phyloP scores from a whole-genome alignment of 139 green algal genomes.

The Ettlia oleoabundans region DNA sequence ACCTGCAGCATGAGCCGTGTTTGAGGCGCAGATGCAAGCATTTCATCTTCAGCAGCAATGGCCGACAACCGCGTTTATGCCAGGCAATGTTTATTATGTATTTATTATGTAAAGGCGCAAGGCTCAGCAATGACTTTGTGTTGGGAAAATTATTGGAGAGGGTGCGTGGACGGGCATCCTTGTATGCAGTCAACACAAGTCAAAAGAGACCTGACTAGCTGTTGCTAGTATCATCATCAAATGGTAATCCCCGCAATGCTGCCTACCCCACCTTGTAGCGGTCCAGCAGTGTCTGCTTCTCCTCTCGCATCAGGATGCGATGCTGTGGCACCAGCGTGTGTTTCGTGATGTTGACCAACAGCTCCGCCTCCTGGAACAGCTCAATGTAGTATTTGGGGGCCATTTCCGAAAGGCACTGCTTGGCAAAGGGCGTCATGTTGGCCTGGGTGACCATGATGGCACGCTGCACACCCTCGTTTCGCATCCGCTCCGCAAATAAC shows the following conservation, averaged over 20 bases:
- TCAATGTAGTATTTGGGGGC: constrained; percentile 88
- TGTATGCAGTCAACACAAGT: too few relatives aligned
- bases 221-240: too few relatives aligned
- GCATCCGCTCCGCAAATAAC: constrained; percentile 90
- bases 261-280: constrained; percentile 72
- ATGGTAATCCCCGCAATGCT: not conserved
- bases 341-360: constrained; percentile 98
- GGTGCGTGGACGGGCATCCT: too few relatives aligned
- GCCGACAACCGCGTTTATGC: too few relatives aligned
- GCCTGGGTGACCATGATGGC: constrained; percentile 88
- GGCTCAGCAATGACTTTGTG: too few relatives aligned
- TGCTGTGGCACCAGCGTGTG: constrained; percentile 94
- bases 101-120: too few relatives aligned
- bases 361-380: constrained; percentile 47
- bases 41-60: too few relatives aligned
- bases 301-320: constrained; percentile 79
- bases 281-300: constrained; percentile 91
- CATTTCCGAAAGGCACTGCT: constrained; percentile 73
- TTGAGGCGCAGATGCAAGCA: not conserved
- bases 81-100: too few relatives aligned
- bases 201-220: too few relatives aligned
- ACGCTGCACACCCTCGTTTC: constrained; percentile 76
- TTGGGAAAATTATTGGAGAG: too few relatives aligned
- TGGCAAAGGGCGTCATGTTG: constrained; percentile 80
- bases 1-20: constrained; percentile 70